Conservation (phyloP, 2,329 filamentous ascomycete species). For the Sclerotinia spermophila region DNA sequence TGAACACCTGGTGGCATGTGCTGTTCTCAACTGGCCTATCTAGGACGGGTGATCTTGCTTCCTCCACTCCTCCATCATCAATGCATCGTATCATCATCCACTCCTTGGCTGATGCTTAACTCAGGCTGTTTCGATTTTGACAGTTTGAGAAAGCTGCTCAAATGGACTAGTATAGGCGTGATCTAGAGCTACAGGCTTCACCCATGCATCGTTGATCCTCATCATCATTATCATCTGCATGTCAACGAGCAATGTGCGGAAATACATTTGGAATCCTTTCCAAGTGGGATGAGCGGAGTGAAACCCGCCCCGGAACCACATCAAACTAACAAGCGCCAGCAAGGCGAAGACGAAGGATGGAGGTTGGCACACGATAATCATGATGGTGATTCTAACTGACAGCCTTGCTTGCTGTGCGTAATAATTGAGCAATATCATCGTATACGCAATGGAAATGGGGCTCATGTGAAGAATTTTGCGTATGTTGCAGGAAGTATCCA, state of each 20-base stretch:
- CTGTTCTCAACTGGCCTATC: conserved; percentile 18
- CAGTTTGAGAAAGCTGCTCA: conserved; percentile 8
- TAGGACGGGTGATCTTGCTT: conserved; percentile 1
- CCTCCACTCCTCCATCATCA: conserved; percentile 10
- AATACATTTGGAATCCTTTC: conserved; percentile 2
- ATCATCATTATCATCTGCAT: conserved; percentile 17
- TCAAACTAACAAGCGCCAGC: conserved; percentile 7
- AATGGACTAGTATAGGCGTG: background rate
- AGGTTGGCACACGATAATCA: background rate
- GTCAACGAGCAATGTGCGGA: conserved; percentile 19
- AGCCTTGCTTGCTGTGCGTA: conserved; percentile 8
- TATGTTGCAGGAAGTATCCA: conserved; percentile 13
- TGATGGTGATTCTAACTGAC: background rate
- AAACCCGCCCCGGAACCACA: background rate
- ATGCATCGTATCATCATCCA: conserved; percentile 18
- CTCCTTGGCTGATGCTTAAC: conserved; percentile 17
- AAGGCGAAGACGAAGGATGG: background rate
- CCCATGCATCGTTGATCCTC: conserved; percentile 17
- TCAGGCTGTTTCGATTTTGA: conserved; percentile 14
- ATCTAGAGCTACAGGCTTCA: conserved; percentile 15
- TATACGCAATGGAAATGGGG: conserved; percentile 16
- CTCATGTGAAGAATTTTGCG: conserved; percentile 13
- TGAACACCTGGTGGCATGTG: conserved; percentile 31
- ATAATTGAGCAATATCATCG: conserved; percentile 1
- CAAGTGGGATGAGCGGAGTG: conserved; percentile 13